phyloP scores from a whole-genome alignment of 495 filamentous ascomycete species.

The Penicilliopsis zonata region DNA sequence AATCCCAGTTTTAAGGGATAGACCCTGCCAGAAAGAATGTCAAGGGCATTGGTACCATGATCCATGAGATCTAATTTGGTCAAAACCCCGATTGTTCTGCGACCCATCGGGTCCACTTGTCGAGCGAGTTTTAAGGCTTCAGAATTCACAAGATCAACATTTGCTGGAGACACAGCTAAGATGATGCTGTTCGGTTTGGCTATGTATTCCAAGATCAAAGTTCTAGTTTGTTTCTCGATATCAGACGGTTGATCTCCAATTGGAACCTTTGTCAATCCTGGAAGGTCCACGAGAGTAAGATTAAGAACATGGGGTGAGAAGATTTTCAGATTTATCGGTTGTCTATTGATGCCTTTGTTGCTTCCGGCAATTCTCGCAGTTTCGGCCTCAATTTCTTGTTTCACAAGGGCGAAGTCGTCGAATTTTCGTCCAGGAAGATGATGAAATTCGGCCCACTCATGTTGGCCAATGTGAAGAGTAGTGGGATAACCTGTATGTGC shows the following conservation, averaged over 20 bases:
- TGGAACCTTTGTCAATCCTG: slow-evolving; percentile 93
- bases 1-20: slow-evolving; percentile 97
- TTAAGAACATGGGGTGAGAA: slow-evolving; percentile 96
- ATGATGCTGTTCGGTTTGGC: slow-evolving; percentile 99
- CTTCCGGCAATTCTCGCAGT: slow-evolving; percentile 88
- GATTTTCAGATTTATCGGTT: slow-evolving; percentile 97
- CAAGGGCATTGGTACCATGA: slow-evolving; percentile 94
- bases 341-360: slow-evolving; percentile 97
- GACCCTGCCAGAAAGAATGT: slow-evolving; percentile 90
- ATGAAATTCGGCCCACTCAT: slow-evolving; percentile 96
- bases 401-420: slow-evolving; percentile 84
- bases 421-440: slow-evolving; percentile 84
- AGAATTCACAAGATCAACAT: slow-evolving; percentile 97
- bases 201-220: slow-evolving; percentile 95
- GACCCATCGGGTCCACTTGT: slow-evolving; percentile 90
- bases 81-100: slow-evolving; percentile 91
- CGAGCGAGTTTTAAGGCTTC: slow-evolving; percentile 94
- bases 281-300: slow-evolving; percentile 90
- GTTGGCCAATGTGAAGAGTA: slow-evolving; percentile 54
- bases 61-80: slow-evolving; percentile 99
- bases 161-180: slow-evolving; percentile 91
- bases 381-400: slow-evolving; percentile 95
- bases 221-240: slow-evolving; percentile 97
- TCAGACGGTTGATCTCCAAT: slow-evolving; percentile 97
- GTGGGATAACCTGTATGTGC: slow-evolving; percentile 57